Evolutionary conservation across 495 filamentous ascomycete species (phyloP).

Genomic region (Penicillium canescens): DNA sequence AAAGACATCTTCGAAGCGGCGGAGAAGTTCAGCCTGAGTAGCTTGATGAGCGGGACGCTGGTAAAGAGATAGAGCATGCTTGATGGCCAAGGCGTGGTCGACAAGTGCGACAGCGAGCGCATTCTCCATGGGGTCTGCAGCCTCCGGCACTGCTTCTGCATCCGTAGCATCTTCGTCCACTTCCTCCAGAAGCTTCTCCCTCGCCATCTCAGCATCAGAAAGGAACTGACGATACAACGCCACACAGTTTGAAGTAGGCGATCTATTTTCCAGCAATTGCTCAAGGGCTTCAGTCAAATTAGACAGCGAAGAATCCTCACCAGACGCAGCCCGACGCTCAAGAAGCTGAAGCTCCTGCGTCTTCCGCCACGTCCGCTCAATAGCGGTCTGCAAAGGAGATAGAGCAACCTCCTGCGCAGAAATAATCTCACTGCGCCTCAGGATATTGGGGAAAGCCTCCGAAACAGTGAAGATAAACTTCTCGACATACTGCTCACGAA

Average conservation of each 20-base stretch:
- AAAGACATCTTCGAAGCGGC: constrained; percentile 45
- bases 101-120: constrained; percentile 83
- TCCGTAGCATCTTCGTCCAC: constrained; percentile 51
- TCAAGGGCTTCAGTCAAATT: constrained; percentile 71
- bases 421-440: constrained; percentile 84
- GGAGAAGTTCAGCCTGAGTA: constrained; percentile 56
- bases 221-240: constrained; percentile 74
- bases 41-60: constrained; percentile 58
- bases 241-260: constrained; percentile 65
- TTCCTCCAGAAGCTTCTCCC: constrained; percentile 39
- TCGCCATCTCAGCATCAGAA: constrained; percentile 49
- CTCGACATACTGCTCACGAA: constrained; percentile 74
- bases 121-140: constrained; percentile 69
- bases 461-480: constrained; percentile 83
- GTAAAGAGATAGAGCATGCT: constrained; percentile 75
- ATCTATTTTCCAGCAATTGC: constrained; percentile 66
- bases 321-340: constrained; percentile 72
- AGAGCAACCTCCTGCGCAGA: constrained; percentile 63
- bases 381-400: constrained; percentile 77
- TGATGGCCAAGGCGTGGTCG: constrained; percentile 86
- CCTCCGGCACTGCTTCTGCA: constrained; percentile 36
- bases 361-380: constrained; percentile 90
- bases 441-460: constrained; percentile 88
- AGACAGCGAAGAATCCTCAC: constrained; percentile 65
- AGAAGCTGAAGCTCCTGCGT: constrained; percentile 77